Evolutionary conservation across 768 basidiomycete species (phyloP), one percentile per base, ranked within the genome.

Genomic region (Thelephora ganbajun): DNA sequence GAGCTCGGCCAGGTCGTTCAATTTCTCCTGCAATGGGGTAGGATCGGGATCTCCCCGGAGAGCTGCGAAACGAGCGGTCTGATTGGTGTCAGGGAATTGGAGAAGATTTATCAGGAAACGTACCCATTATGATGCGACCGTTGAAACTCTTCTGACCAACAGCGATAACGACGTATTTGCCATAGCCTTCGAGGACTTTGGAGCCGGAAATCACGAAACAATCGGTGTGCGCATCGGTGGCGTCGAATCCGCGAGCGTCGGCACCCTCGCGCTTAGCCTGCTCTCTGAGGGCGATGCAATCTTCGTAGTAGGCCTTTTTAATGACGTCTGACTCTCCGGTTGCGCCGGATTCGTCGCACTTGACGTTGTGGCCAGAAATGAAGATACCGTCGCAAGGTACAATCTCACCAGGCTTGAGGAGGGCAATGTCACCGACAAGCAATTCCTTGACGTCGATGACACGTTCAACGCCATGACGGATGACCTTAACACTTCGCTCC

Each of bases 301-400:
- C 83, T 18, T 76, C 75, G 62, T 83, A 96, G 1, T 84, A 54
- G n/a, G 79, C 60, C 64, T 99, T 99, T 61, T 80, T 83, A 62
- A 98, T 92, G 13, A 92, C 83, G 62, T 99, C 93, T 7, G 86
- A 87, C 67, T 99, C 96, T 36, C 56, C 72, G 73, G 96, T 98
- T 36, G 92, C 91, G 18, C 89, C 88, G 22, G 88, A 90, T 62
- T 98, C 96, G 58, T 99, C 96, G 61, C 93, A 97, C 59, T 78
- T 83, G 55, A 97, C 83, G 53, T 90, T 91, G 64, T 98, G 89
- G 18, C 96, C 94, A 6, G 76, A 69, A 23, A 99, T 66, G 67
- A 94, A 96, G 57, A 99, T 71, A 47, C 96, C 96, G 59, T 99
- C 96, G 63, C 91, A 94, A 43, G 96, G 96, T 13, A 98, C 61